Percentiles rank a stretch among this genome's conserved stretches.
Evolutionary conservation across 257 asterid species (phyloP).

Genomic region (Cynanchum wilfordii): DNA sequence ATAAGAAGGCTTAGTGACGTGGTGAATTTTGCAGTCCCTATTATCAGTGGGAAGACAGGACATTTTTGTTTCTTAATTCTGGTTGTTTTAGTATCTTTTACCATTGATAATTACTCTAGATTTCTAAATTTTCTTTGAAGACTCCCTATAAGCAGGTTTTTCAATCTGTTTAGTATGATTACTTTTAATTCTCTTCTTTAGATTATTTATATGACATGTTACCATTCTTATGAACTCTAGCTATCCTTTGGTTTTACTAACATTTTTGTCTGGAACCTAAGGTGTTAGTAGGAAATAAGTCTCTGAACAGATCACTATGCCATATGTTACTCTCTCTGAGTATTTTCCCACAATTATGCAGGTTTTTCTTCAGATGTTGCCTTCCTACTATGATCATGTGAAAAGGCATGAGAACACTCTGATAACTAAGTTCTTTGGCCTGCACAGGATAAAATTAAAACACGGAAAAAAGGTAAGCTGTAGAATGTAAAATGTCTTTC

Average conservation of each 20-base stretch:
- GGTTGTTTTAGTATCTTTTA: not conserved
- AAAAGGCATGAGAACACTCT: conserved; percentile 83
- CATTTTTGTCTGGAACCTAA: conserved; percentile 9
- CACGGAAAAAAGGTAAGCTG: conserved; percentile 69
- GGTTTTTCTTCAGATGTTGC: conserved; percentile 87
- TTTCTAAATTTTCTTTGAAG: not conserved
- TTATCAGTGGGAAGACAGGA: not conserved
- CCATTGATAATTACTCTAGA: not conserved
- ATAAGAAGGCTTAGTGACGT: too few species aligned
- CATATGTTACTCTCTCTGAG: conserved; percentile 8
- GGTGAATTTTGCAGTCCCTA: not conserved
- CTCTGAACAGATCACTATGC: not conserved
- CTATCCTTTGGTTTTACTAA: not conserved
- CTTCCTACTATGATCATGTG: conserved; percentile 74
- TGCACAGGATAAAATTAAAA: conserved; percentile 62
- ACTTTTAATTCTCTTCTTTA: not conserved
- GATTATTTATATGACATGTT: not conserved
- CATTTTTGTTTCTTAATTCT: not conserved
- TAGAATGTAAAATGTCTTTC: conserved; percentile 2
- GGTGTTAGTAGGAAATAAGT: not conserved
- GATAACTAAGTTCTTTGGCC: conserved; percentile 91
- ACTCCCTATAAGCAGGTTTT: not conserved
- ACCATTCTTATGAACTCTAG: not conserved
- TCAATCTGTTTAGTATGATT: not conserved
- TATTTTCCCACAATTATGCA: conserved; percentile 27